Conservation (phyloP, 306 rosid genomes). For the Castanopsis chinensis region DNA sequence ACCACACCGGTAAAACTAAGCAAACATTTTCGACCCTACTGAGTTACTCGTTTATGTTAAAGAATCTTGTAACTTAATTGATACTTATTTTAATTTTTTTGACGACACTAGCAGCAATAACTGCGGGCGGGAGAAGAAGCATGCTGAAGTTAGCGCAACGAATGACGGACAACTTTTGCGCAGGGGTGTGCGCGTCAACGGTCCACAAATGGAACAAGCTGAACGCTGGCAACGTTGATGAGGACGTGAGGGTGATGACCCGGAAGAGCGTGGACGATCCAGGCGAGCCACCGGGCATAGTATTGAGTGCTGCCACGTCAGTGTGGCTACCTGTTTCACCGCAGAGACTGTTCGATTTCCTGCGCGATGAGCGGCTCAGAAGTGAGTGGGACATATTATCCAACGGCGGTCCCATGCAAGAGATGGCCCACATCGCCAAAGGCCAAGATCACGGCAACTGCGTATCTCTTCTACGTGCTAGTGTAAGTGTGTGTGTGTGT, state of each 20-base stretch:
- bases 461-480: slow-evolving; percentile 84
- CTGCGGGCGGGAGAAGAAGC: slow-evolving; percentile 70
- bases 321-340: slow-evolving; percentile 85
- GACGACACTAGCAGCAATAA: slow-evolving; percentile 36
- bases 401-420: slow-evolving; percentile 98
- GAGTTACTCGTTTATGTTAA: fast-evolving
- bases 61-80: no score
- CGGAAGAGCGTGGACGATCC: slow-evolving; percentile 92
- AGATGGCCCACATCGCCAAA: slow-evolving; percentile 93
- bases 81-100: no score
- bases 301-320: slow-evolving; percentile 86
- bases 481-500: slow-evolving; percentile 30
- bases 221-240: slow-evolving; percentile 64
- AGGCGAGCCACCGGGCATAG: slow-evolving; percentile 95
- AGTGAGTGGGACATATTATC: slow-evolving; percentile 98
- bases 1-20: slow-evolving; percentile 53
- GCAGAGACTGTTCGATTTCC: slow-evolving; percentile 64
- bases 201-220: slow-evolving; percentile 96
- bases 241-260: slow-evolving; percentile 92
- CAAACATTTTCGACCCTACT: no score
- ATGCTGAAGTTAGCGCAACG: slow-evolving; percentile 94
- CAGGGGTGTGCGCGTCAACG: slow-evolving; percentile 91
- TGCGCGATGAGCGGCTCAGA: slow-evolving; percentile 78
- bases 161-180: slow-evolving; percentile 95
- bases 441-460: slow-evolving; percentile 85